Conservation (phyloP, 2,329 filamentous ascomycete species). For the Nothopassalora personata region DNA sequence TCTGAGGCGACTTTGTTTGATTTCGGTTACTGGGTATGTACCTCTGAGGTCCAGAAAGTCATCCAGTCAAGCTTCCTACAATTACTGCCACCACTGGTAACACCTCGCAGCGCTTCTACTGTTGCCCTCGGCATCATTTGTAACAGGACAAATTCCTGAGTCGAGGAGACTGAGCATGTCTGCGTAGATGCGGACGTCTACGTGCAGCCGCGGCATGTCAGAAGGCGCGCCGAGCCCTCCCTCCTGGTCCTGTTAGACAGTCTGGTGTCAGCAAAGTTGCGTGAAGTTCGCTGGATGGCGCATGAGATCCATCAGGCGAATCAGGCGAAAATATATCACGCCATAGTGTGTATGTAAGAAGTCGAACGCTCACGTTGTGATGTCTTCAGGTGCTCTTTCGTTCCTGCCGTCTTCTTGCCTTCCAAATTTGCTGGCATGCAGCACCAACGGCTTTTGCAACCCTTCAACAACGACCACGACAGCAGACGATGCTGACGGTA, state of each 20-base stretch:
- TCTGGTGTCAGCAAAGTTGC: not conserved
- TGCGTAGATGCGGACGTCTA: not conserved
- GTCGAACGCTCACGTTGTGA: not conserved
- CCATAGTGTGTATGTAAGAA: not conserved
- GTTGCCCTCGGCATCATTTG: not conserved
- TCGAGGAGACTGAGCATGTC: conserved; percentile 3
- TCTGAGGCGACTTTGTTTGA: not conserved
- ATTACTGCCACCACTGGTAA: not conserved
- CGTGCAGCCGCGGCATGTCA: not conserved
- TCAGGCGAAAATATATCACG: not conserved
- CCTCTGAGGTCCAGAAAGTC: not conserved
- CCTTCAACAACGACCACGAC: no score
- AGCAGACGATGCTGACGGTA: no score
- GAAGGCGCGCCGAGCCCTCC: not conserved
- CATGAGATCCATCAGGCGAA: not conserved
- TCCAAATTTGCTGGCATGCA: not conserved
- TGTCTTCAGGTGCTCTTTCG: not conserved
- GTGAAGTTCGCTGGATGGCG: not conserved
- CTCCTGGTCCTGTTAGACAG: no score
- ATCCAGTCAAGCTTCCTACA: not conserved
- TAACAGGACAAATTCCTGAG: not conserved
- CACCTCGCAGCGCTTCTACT: not conserved
- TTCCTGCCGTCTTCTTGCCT: not conserved
- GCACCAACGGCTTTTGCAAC: no score
- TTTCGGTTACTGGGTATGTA: not conserved